Evolutionary conservation across 208 protist species (phyloP).

Genomic region (Acanthamoeba lenticulata): DNA sequence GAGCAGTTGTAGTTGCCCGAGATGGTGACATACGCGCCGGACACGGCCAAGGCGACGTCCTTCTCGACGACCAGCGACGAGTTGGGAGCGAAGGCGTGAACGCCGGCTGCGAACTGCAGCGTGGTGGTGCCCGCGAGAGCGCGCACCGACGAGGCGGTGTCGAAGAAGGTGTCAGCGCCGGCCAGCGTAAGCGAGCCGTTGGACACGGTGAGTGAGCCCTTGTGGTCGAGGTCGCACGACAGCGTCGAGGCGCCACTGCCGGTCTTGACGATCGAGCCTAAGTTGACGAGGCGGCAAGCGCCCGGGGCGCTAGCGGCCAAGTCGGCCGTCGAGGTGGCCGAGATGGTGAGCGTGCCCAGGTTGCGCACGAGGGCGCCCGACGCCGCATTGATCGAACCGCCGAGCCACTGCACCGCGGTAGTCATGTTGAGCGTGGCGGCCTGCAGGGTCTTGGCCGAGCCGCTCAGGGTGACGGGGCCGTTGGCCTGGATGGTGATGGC

Average conservation of each 20-base stretch:
- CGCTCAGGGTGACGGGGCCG: neutral
- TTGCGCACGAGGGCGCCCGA: neutral
- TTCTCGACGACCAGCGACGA: slow-evolving; percentile 36
- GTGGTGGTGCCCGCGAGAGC: neutral
- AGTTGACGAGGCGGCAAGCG: slow-evolving; percentile 10
- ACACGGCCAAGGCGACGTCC: neutral
- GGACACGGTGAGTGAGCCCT: neutral
- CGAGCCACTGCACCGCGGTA: neutral
- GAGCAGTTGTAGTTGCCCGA: slow-evolving; percentile 42
- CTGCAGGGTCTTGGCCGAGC: slow-evolving; percentile 19
- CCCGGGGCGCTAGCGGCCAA: neutral
- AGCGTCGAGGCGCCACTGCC: neutral
- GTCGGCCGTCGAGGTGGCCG: neutral
- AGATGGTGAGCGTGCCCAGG: slow-evolving; percentile 13
- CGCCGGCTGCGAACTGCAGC: neutral
- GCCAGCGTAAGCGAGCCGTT: slow-evolving; percentile 6
- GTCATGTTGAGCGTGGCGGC: neutral
- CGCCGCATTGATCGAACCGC: slow-evolving; percentile 1
- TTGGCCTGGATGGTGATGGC: slow-evolving; percentile 3
- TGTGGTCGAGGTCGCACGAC: slow-evolving; percentile 46
- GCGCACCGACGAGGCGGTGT: neutral
- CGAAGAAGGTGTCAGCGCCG: slow-evolving; percentile 42
- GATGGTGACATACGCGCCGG: neutral
- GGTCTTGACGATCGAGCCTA: slow-evolving; percentile 42
- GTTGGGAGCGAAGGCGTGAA: neutral